Evolutionary conservation across 75 land plant genomes (phyloP).

Genomic region (Picea glauca): DNA sequence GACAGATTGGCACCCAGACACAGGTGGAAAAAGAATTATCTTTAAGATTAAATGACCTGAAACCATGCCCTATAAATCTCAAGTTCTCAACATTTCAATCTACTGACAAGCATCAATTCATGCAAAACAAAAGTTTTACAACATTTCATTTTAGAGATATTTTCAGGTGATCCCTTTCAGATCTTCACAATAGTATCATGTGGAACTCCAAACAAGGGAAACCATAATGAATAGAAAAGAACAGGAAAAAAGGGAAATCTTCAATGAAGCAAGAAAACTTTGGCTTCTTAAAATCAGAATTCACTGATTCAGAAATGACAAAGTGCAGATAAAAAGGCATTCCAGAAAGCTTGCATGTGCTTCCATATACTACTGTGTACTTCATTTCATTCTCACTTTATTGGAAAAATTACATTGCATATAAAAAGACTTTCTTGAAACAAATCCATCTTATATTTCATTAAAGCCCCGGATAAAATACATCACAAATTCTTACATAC

Average conservation of each 20-base stretch:
- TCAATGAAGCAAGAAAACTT: not conserved
- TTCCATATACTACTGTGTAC: not conserved
- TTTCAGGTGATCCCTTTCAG: not conserved
- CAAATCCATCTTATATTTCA: no score
- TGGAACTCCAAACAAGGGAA: not conserved
- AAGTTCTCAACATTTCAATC: not conserved
- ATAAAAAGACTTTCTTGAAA: not conserved
- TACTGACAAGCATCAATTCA: not conserved
- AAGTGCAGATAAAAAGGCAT: not conserved
- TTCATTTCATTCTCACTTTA: not conserved
- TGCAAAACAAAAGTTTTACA: not conserved
- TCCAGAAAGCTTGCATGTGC: not conserved
- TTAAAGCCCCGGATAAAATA: no score
- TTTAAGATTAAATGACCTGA: not conserved
- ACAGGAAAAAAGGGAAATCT: not conserved
- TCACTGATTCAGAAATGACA: not conserved
- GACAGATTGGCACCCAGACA: not conserved
- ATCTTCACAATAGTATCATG: not conserved
- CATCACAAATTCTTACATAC: slow-evolving; percentile 21
- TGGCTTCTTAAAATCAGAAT: not conserved
- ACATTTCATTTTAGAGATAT: not conserved
- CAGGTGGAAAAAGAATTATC: not conserved
- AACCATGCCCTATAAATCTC: not conserved
- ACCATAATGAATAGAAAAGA: not conserved
- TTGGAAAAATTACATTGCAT: not conserved